These are phyloP conservation scores for Chlorella variabilis DNA, from an alignment of 163 green algal genomes.

Conservation along the genomic window DNA sequence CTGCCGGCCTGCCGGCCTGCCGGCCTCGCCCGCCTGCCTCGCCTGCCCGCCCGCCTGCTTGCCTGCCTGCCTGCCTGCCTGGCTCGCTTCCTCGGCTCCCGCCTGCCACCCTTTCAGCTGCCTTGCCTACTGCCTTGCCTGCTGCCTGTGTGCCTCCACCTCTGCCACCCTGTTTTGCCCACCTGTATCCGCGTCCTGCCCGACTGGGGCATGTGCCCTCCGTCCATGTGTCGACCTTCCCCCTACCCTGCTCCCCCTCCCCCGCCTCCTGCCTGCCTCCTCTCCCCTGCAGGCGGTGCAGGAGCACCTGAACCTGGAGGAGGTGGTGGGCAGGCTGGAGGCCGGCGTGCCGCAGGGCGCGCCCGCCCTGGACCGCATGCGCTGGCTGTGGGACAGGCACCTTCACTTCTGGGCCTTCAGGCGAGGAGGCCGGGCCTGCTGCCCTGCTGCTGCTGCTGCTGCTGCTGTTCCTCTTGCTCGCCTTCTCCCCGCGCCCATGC, in stretches of 20 bases:
- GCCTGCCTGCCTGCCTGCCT: background rate
- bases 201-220: too few species aligned
- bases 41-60: background rate
- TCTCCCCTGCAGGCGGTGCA: slow-evolving; percentile 32
- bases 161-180: background rate
- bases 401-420: slow-evolving; percentile 31
- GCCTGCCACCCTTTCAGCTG: too few species aligned
- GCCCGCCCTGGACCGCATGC: background rate
- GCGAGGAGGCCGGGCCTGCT: background rate
- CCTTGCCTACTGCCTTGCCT: background rate
- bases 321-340: slow-evolving; percentile 51
- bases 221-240: background rate
- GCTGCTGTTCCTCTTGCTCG: background rate
- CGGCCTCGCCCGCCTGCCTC: background rate
- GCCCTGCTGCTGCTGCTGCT: too few species aligned
- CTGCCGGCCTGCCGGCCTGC: too few species aligned
- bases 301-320: slow-evolving; percentile 62
- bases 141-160: background rate
- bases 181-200: too few species aligned
- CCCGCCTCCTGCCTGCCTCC: background rate
- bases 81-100: too few species aligned
- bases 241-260: background rate
- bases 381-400: slow-evolving; percentile 16
- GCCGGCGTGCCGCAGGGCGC: background rate
- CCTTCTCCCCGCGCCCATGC: background rate